Percentiles rank a stretch among this genome's conserved stretches.
Conservation (phyloP, 1,284 basidiomycete species). For the Omphalotus olearius region DNA sequence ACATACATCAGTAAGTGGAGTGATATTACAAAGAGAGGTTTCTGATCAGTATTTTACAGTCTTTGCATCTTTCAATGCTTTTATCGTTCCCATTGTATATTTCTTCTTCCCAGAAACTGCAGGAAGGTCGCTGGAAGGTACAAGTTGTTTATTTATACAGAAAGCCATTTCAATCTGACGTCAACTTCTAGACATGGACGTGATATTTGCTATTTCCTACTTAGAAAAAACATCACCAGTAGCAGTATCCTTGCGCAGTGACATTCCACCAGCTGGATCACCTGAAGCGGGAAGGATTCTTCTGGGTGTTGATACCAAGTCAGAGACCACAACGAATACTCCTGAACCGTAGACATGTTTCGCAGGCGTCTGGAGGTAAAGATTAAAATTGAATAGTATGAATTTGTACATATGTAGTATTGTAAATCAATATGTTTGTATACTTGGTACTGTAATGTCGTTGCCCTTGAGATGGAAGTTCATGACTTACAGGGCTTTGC, state of each 20-base stretch:
- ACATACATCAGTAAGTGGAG: conserved; percentile 47
- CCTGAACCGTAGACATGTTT: too few relatives aligned
- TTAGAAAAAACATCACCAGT: conserved; percentile 55
- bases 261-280: conserved; percentile 50
- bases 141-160: conserved; percentile 3
- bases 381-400: too few relatives aligned
- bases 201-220: conserved; percentile 57
- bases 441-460: too few relatives aligned
- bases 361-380: too few relatives aligned
- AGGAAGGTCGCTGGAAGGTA: conserved; percentile 58
- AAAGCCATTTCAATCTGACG: not conserved
- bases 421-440: too few relatives aligned
- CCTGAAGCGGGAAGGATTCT: conserved; percentile 51
- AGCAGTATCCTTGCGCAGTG: conserved; percentile 49
- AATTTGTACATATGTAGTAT: too few relatives aligned
- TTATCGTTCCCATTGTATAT: conserved; percentile 58
- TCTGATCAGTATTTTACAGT: conserved; percentile 20
- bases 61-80: conserved; percentile 56
- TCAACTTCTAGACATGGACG: conserved; percentile 50
- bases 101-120: conserved; percentile 67
- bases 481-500: too few relatives aligned
- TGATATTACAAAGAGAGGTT: not conserved
- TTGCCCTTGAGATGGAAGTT: too few relatives aligned
- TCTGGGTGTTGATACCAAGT: conserved; percentile 26
- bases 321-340: too few relatives aligned